Percentiles rank a stretch among this genome's conserved stretches.
Evolutionary conservation across 148 eudicot species (phyloP).

Genomic region (Heliosperma pusillum): DNA sequence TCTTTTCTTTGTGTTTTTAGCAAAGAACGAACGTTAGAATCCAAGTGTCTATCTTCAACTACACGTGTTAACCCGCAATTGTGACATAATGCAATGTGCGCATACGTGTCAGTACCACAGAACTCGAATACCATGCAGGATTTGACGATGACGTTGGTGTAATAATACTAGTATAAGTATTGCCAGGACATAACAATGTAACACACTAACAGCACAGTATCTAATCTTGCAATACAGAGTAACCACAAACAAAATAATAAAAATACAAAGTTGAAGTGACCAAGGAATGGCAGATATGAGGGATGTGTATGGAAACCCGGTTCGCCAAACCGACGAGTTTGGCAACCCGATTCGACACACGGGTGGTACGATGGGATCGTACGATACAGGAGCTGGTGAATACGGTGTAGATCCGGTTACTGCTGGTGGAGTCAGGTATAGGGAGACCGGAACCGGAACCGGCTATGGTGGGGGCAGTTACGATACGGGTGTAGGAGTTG

Average conservation of each 20-base stretch:
- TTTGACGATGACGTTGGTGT: background rate
- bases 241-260: background rate
- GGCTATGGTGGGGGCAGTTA: constrained; percentile 17
- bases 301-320: constrained; percentile 41
- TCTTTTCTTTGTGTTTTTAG: too few relatives aligned
- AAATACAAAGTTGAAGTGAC: background rate
- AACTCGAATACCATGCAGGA: constrained; percentile 5
- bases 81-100: background rate
- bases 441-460: background rate
- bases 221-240: background rate
- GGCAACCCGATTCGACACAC: constrained; percentile 35
- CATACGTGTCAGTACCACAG: constrained; percentile 18
- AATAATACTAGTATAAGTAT: background rate
- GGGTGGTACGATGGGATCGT: constrained; percentile 42
- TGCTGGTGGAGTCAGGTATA: constrained; percentile 17
- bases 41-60: too few relatives aligned
- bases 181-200: background rate
- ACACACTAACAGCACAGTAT: background rate
- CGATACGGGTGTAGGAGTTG: background rate
- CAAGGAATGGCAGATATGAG: constrained; percentile 25
- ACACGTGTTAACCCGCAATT: background rate
- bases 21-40: too few relatives aligned
- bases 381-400: constrained; percentile 25
- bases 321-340: constrained; percentile 21
- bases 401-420: constrained; percentile 1